Conservation (phyloP, 2,329 filamentous ascomycete genomes). For the Aspergillus calidoustus region DNA sequence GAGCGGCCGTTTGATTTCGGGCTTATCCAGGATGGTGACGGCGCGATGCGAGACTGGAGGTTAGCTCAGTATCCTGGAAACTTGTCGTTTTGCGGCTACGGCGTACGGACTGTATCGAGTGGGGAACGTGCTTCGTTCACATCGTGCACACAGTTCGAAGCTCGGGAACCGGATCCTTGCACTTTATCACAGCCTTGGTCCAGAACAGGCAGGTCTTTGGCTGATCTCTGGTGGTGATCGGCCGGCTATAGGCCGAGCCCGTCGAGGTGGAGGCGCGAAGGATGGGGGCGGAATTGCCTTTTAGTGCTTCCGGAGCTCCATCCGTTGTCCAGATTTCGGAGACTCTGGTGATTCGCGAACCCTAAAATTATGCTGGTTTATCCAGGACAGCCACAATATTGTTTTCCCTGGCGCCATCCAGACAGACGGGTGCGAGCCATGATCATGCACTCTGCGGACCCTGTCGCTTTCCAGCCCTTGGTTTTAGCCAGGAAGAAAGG, state of each 20-base stretch:
- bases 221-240: slow-evolving; percentile 8
- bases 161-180: neutral
- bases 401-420: slow-evolving; percentile 3
- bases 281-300: neutral
- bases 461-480: neutral
- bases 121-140: slow-evolving; percentile 10
- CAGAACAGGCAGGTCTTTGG: slow-evolving; percentile 2
- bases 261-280: neutral
- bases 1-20: neutral
- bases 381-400: slow-evolving; percentile 7
- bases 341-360: neutral
- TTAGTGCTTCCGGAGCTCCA: neutral
- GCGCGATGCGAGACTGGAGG: no score
- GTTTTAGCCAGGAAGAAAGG: neutral
- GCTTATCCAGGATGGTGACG: neutral
- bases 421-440: neutral
- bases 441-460: neutral
- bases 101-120: neutral
- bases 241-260: slow-evolving; percentile 1
- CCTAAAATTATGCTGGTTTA: slow-evolving; percentile 1
- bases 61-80: no score
- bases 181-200: neutral
- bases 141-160: neutral
- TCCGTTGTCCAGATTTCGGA: slow-evolving; percentile 4
- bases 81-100: neutral